phyloP scores from a whole-genome alignment of 2,329 filamentous ascomycete species.

The Didymosphaeria variabile region DNA sequence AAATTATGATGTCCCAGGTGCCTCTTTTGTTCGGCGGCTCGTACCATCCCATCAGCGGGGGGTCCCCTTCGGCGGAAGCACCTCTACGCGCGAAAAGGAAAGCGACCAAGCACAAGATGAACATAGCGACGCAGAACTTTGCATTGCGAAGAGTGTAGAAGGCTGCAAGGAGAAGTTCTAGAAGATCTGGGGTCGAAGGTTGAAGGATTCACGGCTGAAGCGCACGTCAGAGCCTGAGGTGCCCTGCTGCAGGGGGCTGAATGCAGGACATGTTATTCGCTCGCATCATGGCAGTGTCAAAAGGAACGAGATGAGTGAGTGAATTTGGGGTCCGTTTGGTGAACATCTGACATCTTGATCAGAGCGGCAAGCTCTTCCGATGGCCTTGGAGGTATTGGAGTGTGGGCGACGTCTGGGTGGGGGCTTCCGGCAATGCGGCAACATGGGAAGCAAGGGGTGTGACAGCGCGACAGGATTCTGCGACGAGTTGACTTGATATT shows the following conservation, averaged over 20 bases:
- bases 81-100: conserved; percentile 17
- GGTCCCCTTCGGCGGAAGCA: conserved; percentile 13
- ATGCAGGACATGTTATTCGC: conserved; percentile 1
- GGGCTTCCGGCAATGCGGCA: neutral
- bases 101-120: conserved; percentile 17
- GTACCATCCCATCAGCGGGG: conserved; percentile 26
- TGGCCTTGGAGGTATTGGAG: neutral
- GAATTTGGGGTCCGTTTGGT: neutral
- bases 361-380: neutral
- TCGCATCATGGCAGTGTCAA: neutral
- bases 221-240: neutral
- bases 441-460: neutral
- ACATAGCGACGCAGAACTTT: conserved; percentile 12
- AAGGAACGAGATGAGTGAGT: neutral
- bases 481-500: no score
- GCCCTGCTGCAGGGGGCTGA: conserved; percentile 7
- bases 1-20: conserved; percentile 31
- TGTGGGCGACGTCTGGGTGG: neutral
- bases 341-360: neutral
- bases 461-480: neutral
- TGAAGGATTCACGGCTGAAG: conserved; percentile 11
- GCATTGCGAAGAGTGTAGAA: conserved; percentile 1
- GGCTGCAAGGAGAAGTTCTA: neutral
- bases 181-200: conserved; percentile 1
- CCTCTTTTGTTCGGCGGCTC: conserved; percentile 28